These are phyloP conservation scores for Cladosporium sp. DNA, from an alignment of 2,329 filamentous ascomycete genomes.

Conservation along the genomic window DNA sequence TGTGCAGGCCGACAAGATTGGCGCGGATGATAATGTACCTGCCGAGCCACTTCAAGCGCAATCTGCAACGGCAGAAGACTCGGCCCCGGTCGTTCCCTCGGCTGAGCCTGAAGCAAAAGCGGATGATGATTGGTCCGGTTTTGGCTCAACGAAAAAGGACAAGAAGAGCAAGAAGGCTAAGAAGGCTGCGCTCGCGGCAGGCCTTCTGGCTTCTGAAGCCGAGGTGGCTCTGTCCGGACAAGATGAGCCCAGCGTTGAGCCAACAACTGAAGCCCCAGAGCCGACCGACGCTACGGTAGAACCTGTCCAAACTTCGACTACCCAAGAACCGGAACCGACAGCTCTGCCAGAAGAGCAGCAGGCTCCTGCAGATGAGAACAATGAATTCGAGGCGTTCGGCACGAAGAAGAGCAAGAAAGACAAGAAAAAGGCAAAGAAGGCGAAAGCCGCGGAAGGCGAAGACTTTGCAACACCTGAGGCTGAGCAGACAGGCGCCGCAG, in stretches of 20 bases:
- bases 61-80: background rate
- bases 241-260: too few species aligned
- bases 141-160: slow-evolving; percentile 15
- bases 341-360: background rate
- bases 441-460: background rate
- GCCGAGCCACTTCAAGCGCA: background rate
- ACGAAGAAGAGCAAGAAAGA: slow-evolving; percentile 26
- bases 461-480: background rate
- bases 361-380: background rate
- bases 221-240: background rate
- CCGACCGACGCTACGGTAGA: too few species aligned
- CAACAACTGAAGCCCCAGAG: too few species aligned
- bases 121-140: slow-evolving; percentile 18
- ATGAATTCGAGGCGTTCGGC: slow-evolving; percentile 11
- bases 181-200: slow-evolving; percentile 1
- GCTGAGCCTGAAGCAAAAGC: background rate
- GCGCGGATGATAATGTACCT: background rate
- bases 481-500: background rate
- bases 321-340: too few species aligned
- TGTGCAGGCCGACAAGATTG: background rate
- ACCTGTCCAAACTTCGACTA: too few species aligned
- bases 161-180: slow-evolving; percentile 27
- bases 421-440: slow-evolving; percentile 33
- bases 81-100: background rate
- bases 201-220: background rate